Base-by-base conservation (phyloP, 163 green algal genomes). In the Chlorella variabilis region DNA sequence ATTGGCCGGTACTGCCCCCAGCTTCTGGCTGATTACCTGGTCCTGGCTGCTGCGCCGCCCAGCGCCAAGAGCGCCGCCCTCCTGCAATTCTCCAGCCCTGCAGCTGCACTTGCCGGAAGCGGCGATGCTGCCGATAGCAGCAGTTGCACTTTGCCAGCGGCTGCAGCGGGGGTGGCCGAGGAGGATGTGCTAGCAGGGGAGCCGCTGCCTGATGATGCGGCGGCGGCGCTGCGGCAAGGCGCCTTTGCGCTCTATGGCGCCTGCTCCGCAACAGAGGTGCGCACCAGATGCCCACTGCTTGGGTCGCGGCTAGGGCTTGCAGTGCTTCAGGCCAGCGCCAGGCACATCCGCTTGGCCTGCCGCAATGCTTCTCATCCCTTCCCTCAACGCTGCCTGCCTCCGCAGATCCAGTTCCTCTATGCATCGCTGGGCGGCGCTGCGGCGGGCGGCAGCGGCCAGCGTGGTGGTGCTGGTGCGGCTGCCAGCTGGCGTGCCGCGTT, bases 1-100 rank as follows among this genome's bases (percentile, higher is more conserved):
- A 45, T 80, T 13, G 54, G 62, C 23, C 65, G 84, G 42, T 91
- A 91, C 77, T 89, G 86, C 76, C 75, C 83, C 34, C 73, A 89
- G 17, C n/a, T 89, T 29, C 80, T 91, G 78, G 80, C 86, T 20
- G 80, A 89, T 65, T 91, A 91, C 71, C 71, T 91, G 38, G 77
- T 82, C 6, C 58, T 83, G 49, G 80, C 75, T 6, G 86, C 80
- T 4, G 76, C 81, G 51, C 87, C 59, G 23, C 80, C 51, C 29
- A 81, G 23, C 9, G 27, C 23, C 20, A 78, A 33, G 61, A 31
- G 73, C 39, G 71, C 58, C 51, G 39, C 39, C 11, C 80, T 85
- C 27, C 69, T 80, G 51, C 65, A 59, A 25, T 70, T 67, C 18
- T 20, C 8, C 45, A 75, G 67, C 62, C 70, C 27, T 39, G 41